phyloP scores from a whole-genome alignment of 345 rosid species.

The Adansonia digitata region DNA sequence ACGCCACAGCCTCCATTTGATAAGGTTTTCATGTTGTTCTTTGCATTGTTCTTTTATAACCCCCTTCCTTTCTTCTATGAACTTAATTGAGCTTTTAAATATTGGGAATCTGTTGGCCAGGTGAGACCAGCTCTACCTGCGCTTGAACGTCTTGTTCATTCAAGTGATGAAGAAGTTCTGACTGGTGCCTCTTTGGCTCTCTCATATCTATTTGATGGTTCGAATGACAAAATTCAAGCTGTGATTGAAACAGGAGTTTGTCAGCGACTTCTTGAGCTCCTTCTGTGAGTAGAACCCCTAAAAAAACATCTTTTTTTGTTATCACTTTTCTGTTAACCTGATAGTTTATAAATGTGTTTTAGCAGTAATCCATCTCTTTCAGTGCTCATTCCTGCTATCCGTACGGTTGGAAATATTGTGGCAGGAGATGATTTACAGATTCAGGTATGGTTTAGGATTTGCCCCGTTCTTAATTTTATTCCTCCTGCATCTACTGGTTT shows the following conservation, averaged over 20 bases:
- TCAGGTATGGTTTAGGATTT: slow-evolving; percentile 32
- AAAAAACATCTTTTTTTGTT: background rate
- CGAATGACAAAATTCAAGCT: slow-evolving; percentile 93
- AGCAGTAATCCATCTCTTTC: slow-evolving; percentile 78
- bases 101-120: slow-evolving; percentile 42
- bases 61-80: background rate
- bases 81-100: slow-evolving; percentile 26
- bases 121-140: slow-evolving; percentile 86
- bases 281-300: slow-evolving; percentile 48
- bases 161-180: slow-evolving; percentile 91
- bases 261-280: slow-evolving; percentile 73
- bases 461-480: background rate
- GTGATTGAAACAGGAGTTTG: slow-evolving; percentile 87
- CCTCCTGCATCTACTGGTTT: background rate
- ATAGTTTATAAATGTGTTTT: background rate
- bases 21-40: slow-evolving; percentile 41
- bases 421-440: slow-evolving; percentile 91
- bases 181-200: slow-evolving; percentile 99
- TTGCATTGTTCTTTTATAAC: background rate
- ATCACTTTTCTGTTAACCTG: background rate
- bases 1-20: slow-evolving; percentile 91
- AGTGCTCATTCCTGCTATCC: slow-evolving; percentile 92
- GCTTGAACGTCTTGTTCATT: slow-evolving; percentile 71
- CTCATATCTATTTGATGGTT: slow-evolving; percentile 93
- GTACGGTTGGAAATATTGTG: slow-evolving; percentile 83